Conservation (phyloP, 768 basidiomycete genomes). For the Amanita brunnescens region DNA sequence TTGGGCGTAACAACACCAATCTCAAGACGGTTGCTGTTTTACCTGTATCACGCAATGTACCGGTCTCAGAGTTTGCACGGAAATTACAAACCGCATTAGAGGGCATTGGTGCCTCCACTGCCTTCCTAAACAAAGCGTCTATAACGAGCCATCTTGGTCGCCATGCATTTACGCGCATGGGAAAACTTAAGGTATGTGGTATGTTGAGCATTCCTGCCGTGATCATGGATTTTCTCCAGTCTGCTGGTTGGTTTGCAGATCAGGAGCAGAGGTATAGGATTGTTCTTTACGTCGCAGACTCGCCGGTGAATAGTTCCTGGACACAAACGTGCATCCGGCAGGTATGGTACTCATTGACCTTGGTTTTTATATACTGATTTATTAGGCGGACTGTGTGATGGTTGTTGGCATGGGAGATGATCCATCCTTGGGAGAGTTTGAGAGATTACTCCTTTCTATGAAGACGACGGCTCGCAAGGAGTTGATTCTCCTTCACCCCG, state of each 20-base stretch:
- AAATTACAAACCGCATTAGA: constrained; percentile 86
- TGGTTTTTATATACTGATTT: background rate
- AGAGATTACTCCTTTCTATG: constrained; percentile 85
- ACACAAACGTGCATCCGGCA: constrained; percentile 97
- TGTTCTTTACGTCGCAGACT: constrained; percentile 94
- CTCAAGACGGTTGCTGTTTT: constrained; percentile 92
- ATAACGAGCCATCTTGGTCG: constrained; percentile 87
- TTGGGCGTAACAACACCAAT: constrained; percentile 74
- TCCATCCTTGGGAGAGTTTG: constrained; percentile 86
- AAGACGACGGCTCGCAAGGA: constrained; percentile 99
- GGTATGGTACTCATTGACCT: constrained; percentile 27
- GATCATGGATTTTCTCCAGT: constrained; percentile 17
- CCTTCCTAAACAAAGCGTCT: constrained; percentile 89
- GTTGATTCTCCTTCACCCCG: constrained; percentile 86
- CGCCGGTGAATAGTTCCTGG: constrained; percentile 92
- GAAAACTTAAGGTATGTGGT: constrained; percentile 84
- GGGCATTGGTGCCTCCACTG: constrained; percentile 87
- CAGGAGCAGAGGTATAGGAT: constrained; percentile 90
- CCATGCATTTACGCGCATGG: constrained; percentile 94
- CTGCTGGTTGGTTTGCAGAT: constrained; percentile 83
- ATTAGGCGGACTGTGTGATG: constrained; percentile 86
- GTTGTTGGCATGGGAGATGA: constrained; percentile 93
- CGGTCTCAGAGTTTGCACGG: constrained; percentile 81
- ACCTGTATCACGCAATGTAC: constrained; percentile 80
- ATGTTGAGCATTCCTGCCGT: background rate